Percentiles rank a stretch among this genome's conserved stretches.
These are phyloP conservation scores for Aaosphaeria pasadenensis DNA, from an alignment of 2,329 filamentous ascomycete species.

Conservation along the genomic window DNA sequence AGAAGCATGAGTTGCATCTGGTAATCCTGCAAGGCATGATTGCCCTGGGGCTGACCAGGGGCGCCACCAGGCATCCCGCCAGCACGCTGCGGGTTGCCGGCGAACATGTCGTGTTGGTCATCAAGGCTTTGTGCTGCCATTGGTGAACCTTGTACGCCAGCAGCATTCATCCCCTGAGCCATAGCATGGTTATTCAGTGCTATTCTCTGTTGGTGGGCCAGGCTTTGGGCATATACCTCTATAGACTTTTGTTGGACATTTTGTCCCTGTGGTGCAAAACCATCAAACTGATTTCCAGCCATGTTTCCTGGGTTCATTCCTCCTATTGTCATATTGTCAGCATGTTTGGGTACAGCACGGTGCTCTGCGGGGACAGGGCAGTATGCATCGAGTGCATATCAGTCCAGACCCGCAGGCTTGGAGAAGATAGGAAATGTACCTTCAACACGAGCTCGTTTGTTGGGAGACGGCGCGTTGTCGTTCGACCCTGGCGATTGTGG, in stretches of 20 bases:
- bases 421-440: constrained; percentile 42
- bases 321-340: constrained; percentile 63
- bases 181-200: constrained; percentile 77
- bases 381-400: too few relatives aligned
- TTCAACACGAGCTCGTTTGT: constrained; percentile 82
- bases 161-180: constrained; percentile 65
- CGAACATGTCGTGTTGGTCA: constrained; percentile 31
- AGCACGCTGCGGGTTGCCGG: constrained; percentile 29
- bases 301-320: constrained; percentile 74
- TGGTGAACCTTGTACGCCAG: constrained; percentile 76
- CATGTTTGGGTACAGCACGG: constrained; percentile 28
- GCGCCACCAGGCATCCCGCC: constrained; percentile 65
- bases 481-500: constrained; percentile 78
- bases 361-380: too few relatives aligned
- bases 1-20: constrained; percentile 83
- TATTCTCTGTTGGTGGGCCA: constrained; percentile 80
- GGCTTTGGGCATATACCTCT: constrained; percentile 79
- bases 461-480: constrained; percentile 88
- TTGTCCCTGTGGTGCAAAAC: constrained; percentile 52
- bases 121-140: constrained; percentile 64
- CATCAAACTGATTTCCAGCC: constrained; percentile 72
- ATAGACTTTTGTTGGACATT: constrained; percentile 77
- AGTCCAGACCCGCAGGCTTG: too few relatives aligned
- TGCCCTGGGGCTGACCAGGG: constrained; percentile 55
- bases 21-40: constrained; percentile 81